Base-by-base conservation (phyloP, 352 stramenopile genomes). In the Phytophthora cactorum region DNA sequence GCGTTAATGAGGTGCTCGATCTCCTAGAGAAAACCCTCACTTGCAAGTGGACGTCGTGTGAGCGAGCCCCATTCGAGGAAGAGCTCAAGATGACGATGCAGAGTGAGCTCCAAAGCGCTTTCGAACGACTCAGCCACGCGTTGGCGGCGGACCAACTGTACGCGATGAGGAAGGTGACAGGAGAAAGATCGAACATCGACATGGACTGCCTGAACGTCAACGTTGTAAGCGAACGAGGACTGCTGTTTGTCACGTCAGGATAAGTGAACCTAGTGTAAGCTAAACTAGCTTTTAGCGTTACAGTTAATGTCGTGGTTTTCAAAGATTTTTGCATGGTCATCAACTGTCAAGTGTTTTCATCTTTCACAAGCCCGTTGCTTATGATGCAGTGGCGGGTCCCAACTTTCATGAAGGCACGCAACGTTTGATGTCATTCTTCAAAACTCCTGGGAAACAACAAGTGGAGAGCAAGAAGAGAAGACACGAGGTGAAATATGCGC, bases 121-220 rank as follows among this genome's bases (percentile, higher is more conserved):
- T 78, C 63, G 36, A 31, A 32, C 66, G 66, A 4, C 53, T 78
- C 12, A 66, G 32, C 6, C 58, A 68, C 11, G 52, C 55, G 15
- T 41, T 75, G 47, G 53, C 44, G 17, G 59, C 49, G 43, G 32
- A 62, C 29, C 65, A 74, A 67, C 31, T 71, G 59, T 71, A 68
- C 39, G 65, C 44, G 11, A 51, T 74, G 55, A 51, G 51, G 44
- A 68, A 67, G 29, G 11, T 55, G 28, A 17, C 15, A 11, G 14
- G 52, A 34, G 43, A 49, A 25, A 50, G 49, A 34, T 14, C 17
- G 14, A 59, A 8, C 10, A 14, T 3, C 53, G 31, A 54, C 1
- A 51, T 41, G 11, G 32, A 55, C 1, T 60, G 34, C 17, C 5
- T 72, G 22, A 28, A 46, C 22, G 22, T 74, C 25, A 51, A 6